Conservation (phyloP, 2,329 filamentous ascomycete species). For the Venturia carpophila region DNA sequence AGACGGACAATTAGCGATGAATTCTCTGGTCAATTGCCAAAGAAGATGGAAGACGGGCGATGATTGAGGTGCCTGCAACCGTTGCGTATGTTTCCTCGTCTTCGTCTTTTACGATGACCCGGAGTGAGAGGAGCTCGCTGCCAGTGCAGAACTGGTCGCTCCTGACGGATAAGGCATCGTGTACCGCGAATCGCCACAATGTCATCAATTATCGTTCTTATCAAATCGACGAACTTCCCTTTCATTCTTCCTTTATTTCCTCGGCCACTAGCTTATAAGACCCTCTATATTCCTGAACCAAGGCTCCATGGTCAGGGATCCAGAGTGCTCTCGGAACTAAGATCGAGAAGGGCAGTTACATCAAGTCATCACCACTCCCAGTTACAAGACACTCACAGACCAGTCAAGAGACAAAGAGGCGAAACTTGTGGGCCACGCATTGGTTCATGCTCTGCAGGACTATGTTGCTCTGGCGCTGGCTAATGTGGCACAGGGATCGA, state of each 20-base stretch:
- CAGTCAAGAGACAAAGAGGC: neutral
- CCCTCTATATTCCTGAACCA: neutral
- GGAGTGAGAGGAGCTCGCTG: neutral
- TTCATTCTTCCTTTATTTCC: neutral
- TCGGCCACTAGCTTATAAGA: neutral
- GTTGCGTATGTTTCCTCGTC: neutral
- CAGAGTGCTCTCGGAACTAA: conserved; percentile 1
- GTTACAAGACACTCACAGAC: neutral
- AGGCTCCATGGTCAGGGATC: neutral
- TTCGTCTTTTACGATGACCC: neutral
- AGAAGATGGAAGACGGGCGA: neutral
- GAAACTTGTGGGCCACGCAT: conserved; percentile 15
- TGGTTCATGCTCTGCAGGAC: conserved; percentile 17
- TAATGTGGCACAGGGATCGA: conserved; percentile 49
- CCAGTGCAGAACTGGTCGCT: neutral
- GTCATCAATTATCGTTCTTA: neutral
- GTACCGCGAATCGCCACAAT: neutral
- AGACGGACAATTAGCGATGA: neutral
- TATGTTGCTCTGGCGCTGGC: conserved; percentile 22
- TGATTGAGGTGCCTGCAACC: neutral
- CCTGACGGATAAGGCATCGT: neutral
- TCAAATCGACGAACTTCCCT: neutral
- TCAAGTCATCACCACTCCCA: neutral
- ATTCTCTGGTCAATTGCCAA: neutral
- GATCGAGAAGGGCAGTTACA: neutral